Evolutionary conservation across 345 rosid genomes (phyloP).

Genomic region (Murraya koenigii): DNA sequence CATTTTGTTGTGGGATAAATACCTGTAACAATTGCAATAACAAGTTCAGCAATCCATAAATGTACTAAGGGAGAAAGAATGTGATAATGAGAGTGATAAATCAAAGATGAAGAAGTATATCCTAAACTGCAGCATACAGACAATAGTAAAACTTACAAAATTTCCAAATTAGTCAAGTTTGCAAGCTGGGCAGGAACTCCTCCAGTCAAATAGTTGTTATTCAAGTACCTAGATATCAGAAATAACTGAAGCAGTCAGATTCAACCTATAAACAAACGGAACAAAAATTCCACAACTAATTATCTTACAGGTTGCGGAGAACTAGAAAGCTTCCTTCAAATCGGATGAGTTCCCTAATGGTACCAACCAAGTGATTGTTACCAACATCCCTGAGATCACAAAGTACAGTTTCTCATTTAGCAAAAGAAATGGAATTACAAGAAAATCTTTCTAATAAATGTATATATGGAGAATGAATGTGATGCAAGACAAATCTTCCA

Average conservation of each 20-base stretch:
- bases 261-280: neutral
- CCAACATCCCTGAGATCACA: constrained; percentile 74
- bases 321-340: constrained; percentile 84
- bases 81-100: neutral
- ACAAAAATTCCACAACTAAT: constrained; percentile 1
- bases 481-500: neutral
- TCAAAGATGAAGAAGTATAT: neutral
- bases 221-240: constrained; percentile 55
- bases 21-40: constrained; percentile 41
- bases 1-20: constrained; percentile 83
- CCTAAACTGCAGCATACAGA: neutral
- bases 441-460: neutral
- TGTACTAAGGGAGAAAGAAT: no score
- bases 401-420: neutral
- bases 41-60: neutral
- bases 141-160: constrained; percentile 55
- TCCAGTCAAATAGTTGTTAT: constrained; percentile 88
- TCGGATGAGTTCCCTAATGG: constrained; percentile 85
- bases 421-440: neutral
- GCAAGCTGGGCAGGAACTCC: constrained; percentile 93
- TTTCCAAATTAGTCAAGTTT: constrained; percentile 82
- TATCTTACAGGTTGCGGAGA: constrained; percentile 79
- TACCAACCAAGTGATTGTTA: constrained; percentile 92
- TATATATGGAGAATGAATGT: neutral
- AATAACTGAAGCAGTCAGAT: neutral